These are phyloP conservation scores for Eutrema heterophyllum DNA, from an alignment of 345 rosid species.

Conservation along the genomic window DNA sequence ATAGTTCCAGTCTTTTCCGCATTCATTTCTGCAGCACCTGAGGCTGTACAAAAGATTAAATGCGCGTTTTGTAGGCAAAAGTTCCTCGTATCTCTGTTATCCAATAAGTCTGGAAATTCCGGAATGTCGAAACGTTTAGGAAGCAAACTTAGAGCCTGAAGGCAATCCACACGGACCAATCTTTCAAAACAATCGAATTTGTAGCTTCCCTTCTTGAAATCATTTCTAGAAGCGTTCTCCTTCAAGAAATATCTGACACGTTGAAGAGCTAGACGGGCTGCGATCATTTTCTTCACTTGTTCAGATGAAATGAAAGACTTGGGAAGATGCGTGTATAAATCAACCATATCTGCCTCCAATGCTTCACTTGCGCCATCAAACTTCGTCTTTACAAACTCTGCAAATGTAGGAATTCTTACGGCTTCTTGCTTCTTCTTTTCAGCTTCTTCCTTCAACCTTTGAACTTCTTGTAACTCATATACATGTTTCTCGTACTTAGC, in stretches of 20 bases:
- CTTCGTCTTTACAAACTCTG: conserved; percentile 6
- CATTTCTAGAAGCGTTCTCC: background rate
- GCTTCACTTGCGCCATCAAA: background rate
- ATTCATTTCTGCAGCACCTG: conserved; percentile 30
- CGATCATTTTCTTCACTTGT: conserved; percentile 19
- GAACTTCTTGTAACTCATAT: background rate
- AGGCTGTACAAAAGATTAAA: conserved; percentile 40
- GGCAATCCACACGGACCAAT: background rate
- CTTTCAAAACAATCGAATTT: background rate
- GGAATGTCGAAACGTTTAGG: background rate
- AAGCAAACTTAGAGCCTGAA: background rate
- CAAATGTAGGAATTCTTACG: background rate
- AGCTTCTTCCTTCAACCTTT: background rate
- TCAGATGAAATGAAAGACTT: conserved; percentile 16
- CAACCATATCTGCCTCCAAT: conserved; percentile 20
- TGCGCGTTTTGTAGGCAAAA: conserved; percentile 32
- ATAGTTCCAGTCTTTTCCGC: background rate
- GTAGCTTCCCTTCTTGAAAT: background rate
- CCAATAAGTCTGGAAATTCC: background rate
- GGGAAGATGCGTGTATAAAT: conserved; percentile 36
- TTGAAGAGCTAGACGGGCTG: conserved; percentile 18
- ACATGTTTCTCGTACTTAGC: background rate
- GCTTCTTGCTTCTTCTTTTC: background rate
- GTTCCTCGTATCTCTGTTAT: background rate
- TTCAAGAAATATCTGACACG: background rate